These are phyloP conservation scores for Salicornia ramosissima DNA, from an alignment of 148 eudicot species.

Conservation along the genomic window DNA sequence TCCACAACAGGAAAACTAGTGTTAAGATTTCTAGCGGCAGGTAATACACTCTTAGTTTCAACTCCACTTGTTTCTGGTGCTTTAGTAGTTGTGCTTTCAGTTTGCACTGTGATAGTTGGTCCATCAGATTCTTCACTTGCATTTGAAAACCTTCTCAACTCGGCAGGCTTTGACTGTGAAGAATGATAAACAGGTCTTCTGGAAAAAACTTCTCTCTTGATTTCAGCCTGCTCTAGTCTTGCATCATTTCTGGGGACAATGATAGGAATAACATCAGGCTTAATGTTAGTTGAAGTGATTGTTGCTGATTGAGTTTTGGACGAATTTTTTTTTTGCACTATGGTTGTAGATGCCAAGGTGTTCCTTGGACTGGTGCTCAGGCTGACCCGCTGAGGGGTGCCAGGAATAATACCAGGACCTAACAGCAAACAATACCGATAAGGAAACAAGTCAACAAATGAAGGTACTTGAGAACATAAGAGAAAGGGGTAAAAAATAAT, in stretches of 20 bases:
- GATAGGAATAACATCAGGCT: constrained; percentile 60
- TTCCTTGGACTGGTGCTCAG: constrained; percentile 53
- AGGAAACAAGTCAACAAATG: constrained; percentile 15
- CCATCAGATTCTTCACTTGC: constrained; percentile 56
- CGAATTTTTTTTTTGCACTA: constrained; percentile 50
- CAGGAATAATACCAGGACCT: constrained; percentile 64
- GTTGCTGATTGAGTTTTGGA: constrained; percentile 49
- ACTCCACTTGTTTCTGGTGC: constrained; percentile 38
- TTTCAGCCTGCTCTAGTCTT: constrained; percentile 64
- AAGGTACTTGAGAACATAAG: neutral
- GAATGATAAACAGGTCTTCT: constrained; percentile 50
- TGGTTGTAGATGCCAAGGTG: constrained; percentile 35
- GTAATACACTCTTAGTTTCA: constrained; percentile 38
- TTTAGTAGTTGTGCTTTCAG: constrained; percentile 40
- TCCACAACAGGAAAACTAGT: constrained; percentile 39
- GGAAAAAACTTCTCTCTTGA: constrained; percentile 52
- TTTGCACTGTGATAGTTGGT: constrained; percentile 31
- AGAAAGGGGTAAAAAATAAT: too few relatives aligned
- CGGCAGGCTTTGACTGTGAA: constrained; percentile 51
- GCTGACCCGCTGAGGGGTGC: constrained; percentile 62
- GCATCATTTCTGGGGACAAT: constrained; percentile 75
- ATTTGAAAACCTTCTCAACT: constrained; percentile 45
- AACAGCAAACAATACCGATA: constrained; percentile 22
- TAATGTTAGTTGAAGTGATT: constrained; percentile 41
- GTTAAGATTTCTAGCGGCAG: constrained; percentile 42